phyloP scores from a whole-genome alignment of 306 rosid genomes.

The Mimosa pudica region DNA sequence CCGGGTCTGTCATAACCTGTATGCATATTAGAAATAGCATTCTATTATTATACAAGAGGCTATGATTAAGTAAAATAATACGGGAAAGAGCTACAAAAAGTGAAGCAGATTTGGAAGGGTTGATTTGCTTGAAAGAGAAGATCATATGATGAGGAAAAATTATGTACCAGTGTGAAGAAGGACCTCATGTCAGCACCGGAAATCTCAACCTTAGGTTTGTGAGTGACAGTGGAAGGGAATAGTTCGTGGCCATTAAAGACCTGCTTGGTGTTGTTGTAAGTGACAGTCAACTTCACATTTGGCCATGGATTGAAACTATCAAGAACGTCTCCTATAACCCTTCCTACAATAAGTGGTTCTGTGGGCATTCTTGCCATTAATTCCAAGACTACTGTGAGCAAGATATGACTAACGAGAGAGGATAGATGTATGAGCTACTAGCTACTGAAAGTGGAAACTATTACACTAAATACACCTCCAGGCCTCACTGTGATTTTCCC shows the following conservation, averaged over 20 bases:
- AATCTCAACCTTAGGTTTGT: constrained; percentile 84
- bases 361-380: constrained; percentile 60
- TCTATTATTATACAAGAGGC: constrained; percentile 24
- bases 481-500: constrained; percentile 15
- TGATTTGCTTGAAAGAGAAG: neutral
- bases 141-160: too few relatives aligned
- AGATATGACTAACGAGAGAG: neutral
- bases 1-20: constrained; percentile 94
- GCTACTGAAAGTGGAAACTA: neutral
- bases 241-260: constrained; percentile 89
- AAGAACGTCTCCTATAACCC: constrained; percentile 94
- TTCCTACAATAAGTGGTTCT: constrained; percentile 78
- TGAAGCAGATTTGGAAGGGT: constrained; percentile 5
- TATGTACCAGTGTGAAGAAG: constrained; percentile 77
- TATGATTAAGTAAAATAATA: neutral
- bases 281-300: constrained; percentile 57
- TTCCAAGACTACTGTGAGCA: too few relatives aligned
- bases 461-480: neutral
- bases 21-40: neutral
- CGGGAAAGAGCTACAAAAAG: neutral
- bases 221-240: constrained; percentile 70
- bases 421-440: neutral
- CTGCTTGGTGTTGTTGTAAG: constrained; percentile 61
- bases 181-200: constrained; percentile 84
- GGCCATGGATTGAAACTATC: constrained; percentile 56